Conservation (phyloP, 805 yeast species). For the Suhomyces pyralidae region DNA sequence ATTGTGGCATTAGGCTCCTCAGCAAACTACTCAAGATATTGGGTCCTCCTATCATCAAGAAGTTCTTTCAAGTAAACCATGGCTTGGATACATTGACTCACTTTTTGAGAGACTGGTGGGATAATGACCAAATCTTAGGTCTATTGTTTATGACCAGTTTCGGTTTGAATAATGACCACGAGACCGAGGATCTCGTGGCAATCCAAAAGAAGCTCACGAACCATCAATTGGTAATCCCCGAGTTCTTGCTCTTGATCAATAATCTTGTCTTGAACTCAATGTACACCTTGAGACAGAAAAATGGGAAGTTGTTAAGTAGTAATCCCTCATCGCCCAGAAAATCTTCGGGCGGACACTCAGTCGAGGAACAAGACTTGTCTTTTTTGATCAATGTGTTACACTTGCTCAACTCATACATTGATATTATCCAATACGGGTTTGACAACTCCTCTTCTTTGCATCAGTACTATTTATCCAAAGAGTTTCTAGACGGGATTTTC, state of each 20-base stretch:
- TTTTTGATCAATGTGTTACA: conserved; percentile 33
- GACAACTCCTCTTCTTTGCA: conserved; percentile 20
- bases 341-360: conserved; percentile 7
- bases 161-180: conserved; percentile 33
- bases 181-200: not conserved
- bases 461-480: conserved; percentile 24
- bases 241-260: conserved; percentile 39
- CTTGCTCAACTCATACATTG: conserved; percentile 32
- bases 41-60: conserved; percentile 45
- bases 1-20: conserved; percentile 44
- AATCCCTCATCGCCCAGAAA: conserved; percentile 32
- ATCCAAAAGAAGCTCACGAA: conserved; percentile 4
- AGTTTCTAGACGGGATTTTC: conserved; percentile 38
- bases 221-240: conserved; percentile 39
- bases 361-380: conserved; percentile 12
- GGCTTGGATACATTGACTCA: conserved; percentile 51
- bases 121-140: conserved; percentile 42
- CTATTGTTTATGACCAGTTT: conserved; percentile 45
- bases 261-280: conserved; percentile 31
- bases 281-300: conserved; percentile 25
- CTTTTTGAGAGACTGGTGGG: conserved; percentile 47
- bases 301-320: conserved; percentile 32
- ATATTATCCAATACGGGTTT: conserved; percentile 28
- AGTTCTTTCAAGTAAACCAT: conserved; percentile 46
- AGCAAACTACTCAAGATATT: conserved; percentile 46